Evolutionary conservation across 768 basidiomycete species (phyloP).

Genomic region (Macrocybe gigantea): DNA sequence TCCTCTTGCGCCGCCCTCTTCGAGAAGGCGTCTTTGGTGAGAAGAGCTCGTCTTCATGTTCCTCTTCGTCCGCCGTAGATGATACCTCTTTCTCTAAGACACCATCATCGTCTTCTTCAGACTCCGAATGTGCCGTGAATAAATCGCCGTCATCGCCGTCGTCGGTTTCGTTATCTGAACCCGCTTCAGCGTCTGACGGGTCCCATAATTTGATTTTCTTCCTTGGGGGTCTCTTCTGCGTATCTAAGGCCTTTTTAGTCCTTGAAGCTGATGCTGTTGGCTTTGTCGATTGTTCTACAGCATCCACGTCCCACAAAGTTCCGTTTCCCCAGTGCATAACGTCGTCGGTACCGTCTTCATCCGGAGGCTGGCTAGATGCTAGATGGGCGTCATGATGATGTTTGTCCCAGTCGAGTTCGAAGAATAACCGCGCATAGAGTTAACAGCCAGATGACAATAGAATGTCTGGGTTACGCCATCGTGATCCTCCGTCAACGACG

Average conservation of each 20-base stretch:
- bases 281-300: constrained; percentile 14
- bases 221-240: neutral
- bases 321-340: constrained; percentile 29
- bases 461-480: constrained; percentile 25
- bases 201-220: constrained; percentile 12
- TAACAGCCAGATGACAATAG: constrained; percentile 54
- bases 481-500: neutral
- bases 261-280: constrained; percentile 1
- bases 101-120: constrained; percentile 13
- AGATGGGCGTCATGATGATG: constrained; percentile 38
- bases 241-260: neutral
- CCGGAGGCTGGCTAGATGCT: constrained; percentile 20
- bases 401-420: constrained; percentile 51
- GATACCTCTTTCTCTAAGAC: constrained; percentile 22
- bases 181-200: constrained; percentile 11
- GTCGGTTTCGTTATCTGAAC: constrained; percentile 21
- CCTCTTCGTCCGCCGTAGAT: constrained; percentile 21
- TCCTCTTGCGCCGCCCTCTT: constrained; percentile 30
- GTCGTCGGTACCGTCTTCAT: constrained; percentile 13
- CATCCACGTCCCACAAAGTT: constrained; percentile 40
- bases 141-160: constrained; percentile 18
- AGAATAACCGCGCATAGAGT: constrained; percentile 59
- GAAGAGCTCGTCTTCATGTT: constrained; percentile 21
- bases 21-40: constrained; percentile 28
- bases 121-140: constrained; percentile 12